phyloP scores from a whole-genome alignment of 2,329 filamentous ascomycete genomes.

The Colletotrichum sp. region DNA sequence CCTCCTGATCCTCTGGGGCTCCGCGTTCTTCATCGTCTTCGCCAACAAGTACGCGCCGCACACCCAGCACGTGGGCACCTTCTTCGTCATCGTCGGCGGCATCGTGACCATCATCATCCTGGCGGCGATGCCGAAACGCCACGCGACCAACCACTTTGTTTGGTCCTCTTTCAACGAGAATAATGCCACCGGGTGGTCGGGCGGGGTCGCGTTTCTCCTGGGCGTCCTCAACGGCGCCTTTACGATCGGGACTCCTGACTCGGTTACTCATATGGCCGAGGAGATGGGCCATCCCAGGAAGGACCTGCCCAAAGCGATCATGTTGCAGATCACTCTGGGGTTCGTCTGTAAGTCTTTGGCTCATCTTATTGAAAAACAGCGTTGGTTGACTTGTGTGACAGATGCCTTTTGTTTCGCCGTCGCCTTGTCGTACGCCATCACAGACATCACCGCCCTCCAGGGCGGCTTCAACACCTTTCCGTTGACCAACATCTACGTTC shows the following conservation, averaged over 20 bases:
- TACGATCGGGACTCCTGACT: constrained; percentile 69
- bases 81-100: constrained; percentile 59
- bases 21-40: constrained; percentile 57
- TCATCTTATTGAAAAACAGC: background rate
- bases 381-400: constrained; percentile 26
- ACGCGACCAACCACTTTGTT: constrained; percentile 57
- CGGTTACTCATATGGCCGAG: constrained; percentile 66
- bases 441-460: constrained; percentile 58
- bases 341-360: constrained; percentile 45
- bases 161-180: constrained; percentile 54
- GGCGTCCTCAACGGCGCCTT: constrained; percentile 73
- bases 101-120: constrained; percentile 58
- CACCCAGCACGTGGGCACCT: constrained; percentile 56
- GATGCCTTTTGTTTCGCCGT: constrained; percentile 58
- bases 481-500: constrained; percentile 66
- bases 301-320: constrained; percentile 57
- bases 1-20: constrained; percentile 59
- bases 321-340: constrained; percentile 51
- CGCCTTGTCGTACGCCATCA: constrained; percentile 58
- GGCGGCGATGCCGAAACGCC: constrained; percentile 54
- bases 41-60: constrained; percentile 61
- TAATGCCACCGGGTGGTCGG: constrained; percentile 56
- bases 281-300: constrained; percentile 55
- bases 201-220: constrained; percentile 68
- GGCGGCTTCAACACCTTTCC: constrained; percentile 59